A percentile compares a stretch with the other conserved stretches of the same genome.
Conservation (phyloP, 805 yeast species). For the Wickerhamomyces queroliae region DNA sequence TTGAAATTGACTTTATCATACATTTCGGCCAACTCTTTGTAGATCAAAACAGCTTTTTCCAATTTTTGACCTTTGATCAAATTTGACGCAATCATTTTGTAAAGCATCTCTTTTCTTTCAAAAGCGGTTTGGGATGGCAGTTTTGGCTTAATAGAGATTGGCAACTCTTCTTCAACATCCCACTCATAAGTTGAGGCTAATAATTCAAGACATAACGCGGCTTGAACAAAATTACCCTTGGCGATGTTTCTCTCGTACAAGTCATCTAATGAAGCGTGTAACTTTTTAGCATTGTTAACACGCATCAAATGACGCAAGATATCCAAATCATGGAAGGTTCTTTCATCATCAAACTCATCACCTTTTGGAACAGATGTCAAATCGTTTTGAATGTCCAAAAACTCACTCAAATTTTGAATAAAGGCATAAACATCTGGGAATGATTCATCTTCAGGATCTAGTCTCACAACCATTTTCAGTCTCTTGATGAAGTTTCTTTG, state of each 20-base stretch:
- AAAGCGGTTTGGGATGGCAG: slow-evolving; percentile 80
- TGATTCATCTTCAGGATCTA: slow-evolving; percentile 64
- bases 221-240: slow-evolving; percentile 68
- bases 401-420: slow-evolving; percentile 50
- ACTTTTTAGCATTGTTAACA: slow-evolving; percentile 72
- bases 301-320: slow-evolving; percentile 72
- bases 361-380: slow-evolving; percentile 72
- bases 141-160: slow-evolving; percentile 56
- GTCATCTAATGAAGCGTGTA: slow-evolving; percentile 72
- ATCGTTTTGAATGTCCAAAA: slow-evolving; percentile 59
- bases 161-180: slow-evolving; percentile 53
- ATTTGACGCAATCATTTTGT: slow-evolving; percentile 63
- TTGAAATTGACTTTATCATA: slow-evolving; percentile 72
- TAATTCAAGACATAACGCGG: slow-evolving; percentile 74
- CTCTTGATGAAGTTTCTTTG: slow-evolving; percentile 47
- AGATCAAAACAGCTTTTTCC: slow-evolving; percentile 75
- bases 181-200: slow-evolving; percentile 74
- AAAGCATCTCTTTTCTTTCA: slow-evolving; percentile 70
- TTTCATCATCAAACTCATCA: slow-evolving; percentile 80
- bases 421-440: slow-evolving; percentile 42
- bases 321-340: slow-evolving; percentile 73
- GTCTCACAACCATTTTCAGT: slow-evolving; percentile 40
- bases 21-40: slow-evolving; percentile 70
- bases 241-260: slow-evolving; percentile 59
- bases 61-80: slow-evolving; percentile 66